Evolutionary conservation across 2,329 filamentous ascomycete species (phyloP), one percentile per base, ranked within the genome.

Genomic region (Aspergillus neotritici): DNA sequence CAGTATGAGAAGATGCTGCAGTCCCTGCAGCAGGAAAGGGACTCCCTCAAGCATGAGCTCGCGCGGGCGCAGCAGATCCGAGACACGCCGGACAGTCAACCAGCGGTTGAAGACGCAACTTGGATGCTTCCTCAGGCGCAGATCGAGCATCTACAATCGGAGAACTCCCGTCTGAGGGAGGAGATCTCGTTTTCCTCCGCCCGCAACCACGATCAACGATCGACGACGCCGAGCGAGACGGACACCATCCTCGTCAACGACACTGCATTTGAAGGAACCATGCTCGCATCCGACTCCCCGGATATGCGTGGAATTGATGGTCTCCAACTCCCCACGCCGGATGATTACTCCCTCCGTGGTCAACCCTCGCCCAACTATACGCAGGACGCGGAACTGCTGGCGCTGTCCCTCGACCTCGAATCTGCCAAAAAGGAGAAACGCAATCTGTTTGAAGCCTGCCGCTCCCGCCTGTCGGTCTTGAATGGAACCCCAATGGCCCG

Each of bases 361-460:
- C 49, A 49, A 14, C 34, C 44, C n/a, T 43, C 52, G 3, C 15
- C 48, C 15, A 38, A 51, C 25, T 15, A 40, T n/a, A 40, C 44
- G 7, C 51, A 52, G 25, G 47, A 50, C 30, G 50, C 53, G 3
- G 64, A 69, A 12, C 46, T 60, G 10, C 44, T 55, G 7, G 41
- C 49, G 2, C 57, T 72, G 34, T 55, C 55, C 1, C 52, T 58
- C 11, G 67, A 72, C 29, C 50, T 72, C n/a, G 62, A 67, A 41
- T 52, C 59, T 9, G 65, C 63, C 2, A 64, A 59, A 34, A 60
- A 61, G 38, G 69, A 69, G 37, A 72, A 70, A 45, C 53, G 49
- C 6, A 54, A 56, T 7, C 46, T 73, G 3, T 71, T 72, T 41
- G 55, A 64, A 13, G 64, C 65, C 21, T 70, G 67, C 52, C 66